Evolutionary conservation across 192 early-diverging fungal species (phyloP).

Genomic region (Entophlyctis helioformis): DNA sequence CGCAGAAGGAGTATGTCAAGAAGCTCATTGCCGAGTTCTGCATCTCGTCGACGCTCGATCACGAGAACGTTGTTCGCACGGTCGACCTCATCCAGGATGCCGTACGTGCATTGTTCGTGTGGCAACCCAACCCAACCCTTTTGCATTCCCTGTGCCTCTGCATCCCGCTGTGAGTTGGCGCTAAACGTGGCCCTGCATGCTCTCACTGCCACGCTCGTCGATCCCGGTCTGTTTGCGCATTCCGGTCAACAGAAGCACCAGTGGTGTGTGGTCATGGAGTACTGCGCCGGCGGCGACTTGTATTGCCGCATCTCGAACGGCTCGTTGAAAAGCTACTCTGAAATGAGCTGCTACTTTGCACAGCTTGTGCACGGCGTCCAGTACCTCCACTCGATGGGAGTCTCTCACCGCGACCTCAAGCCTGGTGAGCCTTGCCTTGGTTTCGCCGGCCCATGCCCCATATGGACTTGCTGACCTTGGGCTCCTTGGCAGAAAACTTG

Average conservation of each 20-base stretch:
- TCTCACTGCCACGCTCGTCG: too few relatives aligned
- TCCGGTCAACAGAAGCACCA: constrained; percentile 11
- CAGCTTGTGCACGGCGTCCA: constrained; percentile 82
- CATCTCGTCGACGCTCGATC: constrained; percentile 81
- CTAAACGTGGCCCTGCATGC: too few relatives aligned
- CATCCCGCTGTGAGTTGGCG: too few relatives aligned
- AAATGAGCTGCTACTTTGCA: constrained; percentile 63
- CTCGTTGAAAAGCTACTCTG: constrained; percentile 39
- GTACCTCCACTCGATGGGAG: constrained; percentile 86
- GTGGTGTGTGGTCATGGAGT: constrained; percentile 80
- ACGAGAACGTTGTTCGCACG: constrained; percentile 83
- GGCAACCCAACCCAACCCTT: constrained; percentile 31
- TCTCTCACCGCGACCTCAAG: constrained; percentile 94
- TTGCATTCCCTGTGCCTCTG: too few relatives aligned
- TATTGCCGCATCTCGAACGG: constrained; percentile 66
- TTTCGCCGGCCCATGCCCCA: neutral
- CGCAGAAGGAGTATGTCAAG: constrained; percentile 87
- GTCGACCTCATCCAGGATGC: constrained; percentile 95
- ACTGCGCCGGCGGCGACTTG: constrained; percentile 88
- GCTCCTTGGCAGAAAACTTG: constrained; percentile 58
- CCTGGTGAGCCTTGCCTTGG: constrained; percentile 33
- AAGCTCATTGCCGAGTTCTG: constrained; percentile 92
- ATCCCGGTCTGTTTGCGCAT: too few relatives aligned
- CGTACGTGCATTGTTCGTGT: constrained; percentile 34
- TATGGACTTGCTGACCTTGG: neutral